Evolutionary conservation across 2,329 filamentous ascomycete species (phyloP).

Genomic region (Whalleya microplaca): DNA sequence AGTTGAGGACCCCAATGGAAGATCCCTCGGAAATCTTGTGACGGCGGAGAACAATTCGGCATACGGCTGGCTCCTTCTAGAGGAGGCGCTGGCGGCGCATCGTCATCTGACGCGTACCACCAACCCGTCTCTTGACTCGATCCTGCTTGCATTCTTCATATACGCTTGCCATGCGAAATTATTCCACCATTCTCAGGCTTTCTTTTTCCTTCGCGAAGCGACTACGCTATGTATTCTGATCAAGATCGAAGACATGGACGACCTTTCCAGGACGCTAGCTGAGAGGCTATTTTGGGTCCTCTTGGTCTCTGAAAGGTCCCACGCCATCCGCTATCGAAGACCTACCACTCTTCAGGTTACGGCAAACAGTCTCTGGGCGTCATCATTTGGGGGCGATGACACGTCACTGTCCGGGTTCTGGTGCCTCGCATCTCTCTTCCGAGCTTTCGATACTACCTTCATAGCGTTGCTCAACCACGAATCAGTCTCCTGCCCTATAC

Average conservation of each 20-base stretch:
- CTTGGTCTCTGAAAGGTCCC: slow-evolving; percentile 48
- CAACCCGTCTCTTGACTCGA: slow-evolving; percentile 44
- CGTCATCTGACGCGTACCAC: slow-evolving; percentile 39
- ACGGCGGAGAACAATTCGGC: slow-evolving; percentile 40
- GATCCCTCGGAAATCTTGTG: slow-evolving; percentile 39
- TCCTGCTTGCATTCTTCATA: slow-evolving; percentile 48
- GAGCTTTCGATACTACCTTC: slow-evolving; percentile 47
- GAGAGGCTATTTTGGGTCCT: slow-evolving; percentile 49
- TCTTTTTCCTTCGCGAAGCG: slow-evolving; percentile 49
- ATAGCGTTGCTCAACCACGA: slow-evolving; percentile 47
- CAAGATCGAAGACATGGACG: slow-evolving; percentile 34
- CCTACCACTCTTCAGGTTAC: slow-evolving; percentile 50
- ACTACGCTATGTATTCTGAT: slow-evolving; percentile 46
- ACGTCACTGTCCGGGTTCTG: slow-evolving; percentile 43
- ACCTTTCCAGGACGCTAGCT: slow-evolving; percentile 31
- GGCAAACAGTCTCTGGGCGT: slow-evolving; percentile 37
- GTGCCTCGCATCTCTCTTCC: slow-evolving; percentile 45
- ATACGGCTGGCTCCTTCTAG: slow-evolving; percentile 44
- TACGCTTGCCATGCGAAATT: slow-evolving; percentile 48
- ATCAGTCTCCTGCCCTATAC: slow-evolving; percentile 35
- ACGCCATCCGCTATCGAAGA: slow-evolving; percentile 49
- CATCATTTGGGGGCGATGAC: slow-evolving; percentile 31
- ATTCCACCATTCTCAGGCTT: slow-evolving; percentile 48
- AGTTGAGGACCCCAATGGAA: slow-evolving; percentile 41
- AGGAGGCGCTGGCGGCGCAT: slow-evolving; percentile 41